Conservation (phyloP, 306 rosid genomes). For the Mimosa bimucronata region DNA sequence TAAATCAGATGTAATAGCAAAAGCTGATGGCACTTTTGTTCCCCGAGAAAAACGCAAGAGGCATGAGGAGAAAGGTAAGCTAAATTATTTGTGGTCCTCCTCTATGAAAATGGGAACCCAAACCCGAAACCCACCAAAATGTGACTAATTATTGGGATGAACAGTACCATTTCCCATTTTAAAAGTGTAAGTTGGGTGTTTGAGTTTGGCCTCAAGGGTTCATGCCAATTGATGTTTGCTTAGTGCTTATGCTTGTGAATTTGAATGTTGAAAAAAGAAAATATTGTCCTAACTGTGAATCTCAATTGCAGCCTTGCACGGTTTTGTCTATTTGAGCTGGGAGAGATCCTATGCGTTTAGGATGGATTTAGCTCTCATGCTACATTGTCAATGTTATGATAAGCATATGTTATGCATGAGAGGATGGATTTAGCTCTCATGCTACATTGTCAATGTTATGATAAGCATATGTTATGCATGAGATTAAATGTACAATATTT, state of each 20-base stretch:
- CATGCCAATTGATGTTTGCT: conserved; percentile 13
- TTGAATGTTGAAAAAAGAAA: conserved; percentile 9
- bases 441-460: conserved; percentile 9
- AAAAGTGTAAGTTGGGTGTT: conserved; percentile 11
- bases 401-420: conserved; percentile 3
- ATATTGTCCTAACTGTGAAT: neutral
- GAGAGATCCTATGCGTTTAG: conserved; percentile 20
- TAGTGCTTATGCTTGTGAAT: neutral
- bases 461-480: conserved; percentile 6
- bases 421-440: conserved; percentile 10
- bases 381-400: conserved; percentile 1
- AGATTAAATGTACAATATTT: neutral
- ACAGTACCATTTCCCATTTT: conserved; percentile 5
- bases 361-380: conserved; percentile 16
- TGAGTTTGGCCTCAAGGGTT: neutral
- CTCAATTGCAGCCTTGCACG: neutral
- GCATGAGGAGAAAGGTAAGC: conserved; percentile 68
- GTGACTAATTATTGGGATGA: neutral
- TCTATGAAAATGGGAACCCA: neutral
- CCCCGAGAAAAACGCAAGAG: conserved; percentile 72
- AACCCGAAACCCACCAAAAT: neutral
- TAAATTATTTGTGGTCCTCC: neutral
- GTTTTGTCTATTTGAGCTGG: neutral
- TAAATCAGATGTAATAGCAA: conserved; percentile 66
- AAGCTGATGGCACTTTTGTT: conserved; percentile 73